A percentile compares a stretch with the other conserved stretches of the same genome.
Conservation (phyloP, 768 basidiomycete species). For the Favolaschia claudopus region DNA sequence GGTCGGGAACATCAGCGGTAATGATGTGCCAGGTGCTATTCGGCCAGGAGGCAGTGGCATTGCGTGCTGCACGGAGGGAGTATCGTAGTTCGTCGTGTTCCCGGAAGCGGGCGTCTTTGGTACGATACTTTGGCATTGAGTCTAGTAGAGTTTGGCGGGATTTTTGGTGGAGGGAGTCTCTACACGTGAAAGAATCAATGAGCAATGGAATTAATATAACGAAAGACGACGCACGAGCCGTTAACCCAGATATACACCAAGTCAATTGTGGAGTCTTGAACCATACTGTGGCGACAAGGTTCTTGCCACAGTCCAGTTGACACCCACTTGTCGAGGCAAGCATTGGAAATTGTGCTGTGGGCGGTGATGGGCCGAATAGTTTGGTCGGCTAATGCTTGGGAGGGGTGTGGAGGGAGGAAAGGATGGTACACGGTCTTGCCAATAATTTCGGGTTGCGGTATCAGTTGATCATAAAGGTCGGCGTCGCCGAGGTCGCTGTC, state of each 20-base stretch:
- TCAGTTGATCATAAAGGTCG: background rate
- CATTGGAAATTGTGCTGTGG: conserved; percentile 17
- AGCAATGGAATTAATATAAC: background rate
- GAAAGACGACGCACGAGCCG: conserved; percentile 25
- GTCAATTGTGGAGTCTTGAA: conserved; percentile 22
- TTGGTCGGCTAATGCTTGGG: conserved; percentile 4
- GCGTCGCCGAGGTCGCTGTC: too few species aligned
- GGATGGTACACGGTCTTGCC: conserved; percentile 16
- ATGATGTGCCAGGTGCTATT: conserved; percentile 41
- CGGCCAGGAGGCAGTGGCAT: conserved; percentile 35
- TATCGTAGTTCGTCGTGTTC: conserved; percentile 48
- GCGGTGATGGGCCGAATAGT: conserved; percentile 21
- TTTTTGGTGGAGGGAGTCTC: conserved; percentile 23
- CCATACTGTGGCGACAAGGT: conserved; percentile 21
- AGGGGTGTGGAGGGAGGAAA: conserved; percentile 14
- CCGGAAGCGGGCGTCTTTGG: conserved; percentile 29
- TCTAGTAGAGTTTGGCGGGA: conserved; percentile 16
- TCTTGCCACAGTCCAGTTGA: conserved; percentile 20
- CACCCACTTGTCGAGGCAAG: conserved; percentile 26
- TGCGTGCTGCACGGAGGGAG: conserved; percentile 42
- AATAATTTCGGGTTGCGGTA: background rate
- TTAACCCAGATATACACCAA: conserved; percentile 30
- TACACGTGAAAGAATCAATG: background rate
- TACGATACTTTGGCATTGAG: background rate
- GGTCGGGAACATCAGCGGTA: conserved; percentile 40